Evolutionary conservation across 192 early-diverging fungal species (phyloP).

Genomic region (Helicostylum pulchrum): DNA sequence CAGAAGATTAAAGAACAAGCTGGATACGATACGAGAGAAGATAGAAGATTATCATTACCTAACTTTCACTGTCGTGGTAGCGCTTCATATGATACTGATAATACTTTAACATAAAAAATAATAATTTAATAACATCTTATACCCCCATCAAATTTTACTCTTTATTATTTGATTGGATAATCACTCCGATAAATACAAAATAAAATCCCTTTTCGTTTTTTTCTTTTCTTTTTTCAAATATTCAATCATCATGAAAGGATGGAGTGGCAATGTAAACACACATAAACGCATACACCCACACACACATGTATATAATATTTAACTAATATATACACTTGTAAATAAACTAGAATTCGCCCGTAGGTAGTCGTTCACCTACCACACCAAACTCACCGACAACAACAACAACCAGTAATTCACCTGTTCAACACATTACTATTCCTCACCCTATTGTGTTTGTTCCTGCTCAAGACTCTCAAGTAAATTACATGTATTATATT

Average conservation of each 20-base stretch:
- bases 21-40: neutral
- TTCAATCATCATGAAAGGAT: conserved; percentile 28
- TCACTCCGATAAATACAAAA: neutral
- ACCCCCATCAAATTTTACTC: too few species aligned
- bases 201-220: neutral
- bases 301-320: neutral
- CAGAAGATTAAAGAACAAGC: too few species aligned
- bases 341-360: neutral
- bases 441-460: conserved; percentile 1
- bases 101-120: too few species aligned
- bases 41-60: conserved; percentile 7
- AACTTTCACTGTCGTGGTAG: conserved; percentile 1
- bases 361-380: too few species aligned
- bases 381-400: conserved; percentile 2
- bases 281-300: neutral
- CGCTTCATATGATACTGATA: neutral
- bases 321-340: neutral
- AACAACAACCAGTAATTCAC: neutral
- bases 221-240: neutral
- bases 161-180: too few species aligned
- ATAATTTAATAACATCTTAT: too few species aligned
- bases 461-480: neutral
- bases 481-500: conserved; percentile 2
- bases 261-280: conserved; percentile 24
- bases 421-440: neutral